Evolutionary conservation across 805 yeast species (phyloP).

Genomic region (Clavispora carvajalis): DNA sequence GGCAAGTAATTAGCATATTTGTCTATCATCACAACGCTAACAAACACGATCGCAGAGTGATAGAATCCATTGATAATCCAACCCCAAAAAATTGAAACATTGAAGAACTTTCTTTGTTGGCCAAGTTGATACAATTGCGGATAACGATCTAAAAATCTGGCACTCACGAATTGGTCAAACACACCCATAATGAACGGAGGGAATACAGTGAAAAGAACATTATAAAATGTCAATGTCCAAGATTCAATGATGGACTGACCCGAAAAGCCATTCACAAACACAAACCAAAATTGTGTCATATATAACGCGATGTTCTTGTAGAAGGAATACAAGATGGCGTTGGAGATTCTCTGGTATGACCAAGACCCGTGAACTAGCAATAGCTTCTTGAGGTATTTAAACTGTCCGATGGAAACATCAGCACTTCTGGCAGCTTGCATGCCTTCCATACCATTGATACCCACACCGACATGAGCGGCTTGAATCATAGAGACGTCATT

Average conservation of each 20-base stretch:
- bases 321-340: slow-evolving; percentile 89
- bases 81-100: slow-evolving; percentile 91
- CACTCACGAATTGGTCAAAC: slow-evolving; percentile 92
- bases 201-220: slow-evolving; percentile 86
- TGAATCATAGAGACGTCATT: slow-evolving; percentile 99
- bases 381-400: slow-evolving; percentile 76
- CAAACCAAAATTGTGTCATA: slow-evolving; percentile 98
- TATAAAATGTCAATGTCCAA: slow-evolving; percentile 95
- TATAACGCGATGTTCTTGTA: slow-evolving; percentile 93
- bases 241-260: slow-evolving; percentile 97
- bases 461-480: slow-evolving; percentile 99
- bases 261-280: slow-evolving; percentile 83
- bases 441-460: slow-evolving; percentile 99
- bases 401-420: slow-evolving; percentile 94
- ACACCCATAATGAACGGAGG: slow-evolving; percentile 97
- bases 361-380: slow-evolving; percentile 94
- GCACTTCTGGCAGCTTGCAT: slow-evolving; percentile 99
- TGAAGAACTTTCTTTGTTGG: slow-evolving; percentile 81
- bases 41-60: slow-evolving; percentile 81
- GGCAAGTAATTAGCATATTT: slow-evolving; percentile 59
- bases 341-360: slow-evolving; percentile 93
- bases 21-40: slow-evolving; percentile 67
- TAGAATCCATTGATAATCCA: slow-evolving; percentile 95
- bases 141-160: slow-evolving; percentile 81
- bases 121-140: slow-evolving; percentile 92